Conservation (phyloP, 257 asterid species). For the Gentiana macrophylla region DNA sequence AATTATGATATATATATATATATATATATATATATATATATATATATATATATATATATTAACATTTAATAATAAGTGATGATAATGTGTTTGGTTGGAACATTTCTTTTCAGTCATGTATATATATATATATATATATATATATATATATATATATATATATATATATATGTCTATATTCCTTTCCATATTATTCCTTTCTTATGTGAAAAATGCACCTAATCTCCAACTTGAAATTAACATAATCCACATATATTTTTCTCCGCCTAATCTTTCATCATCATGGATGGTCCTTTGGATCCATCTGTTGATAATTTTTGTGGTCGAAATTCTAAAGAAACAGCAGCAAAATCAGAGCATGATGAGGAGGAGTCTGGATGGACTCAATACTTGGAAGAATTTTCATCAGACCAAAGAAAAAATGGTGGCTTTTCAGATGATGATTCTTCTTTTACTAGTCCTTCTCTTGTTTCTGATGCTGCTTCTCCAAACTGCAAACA, state of each 20-base stretch:
- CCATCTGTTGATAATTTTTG: slow-evolving; percentile 11
- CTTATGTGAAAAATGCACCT: background rate
- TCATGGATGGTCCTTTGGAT: slow-evolving; percentile 16
- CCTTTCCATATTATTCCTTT: no score
- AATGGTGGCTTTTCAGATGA: slow-evolving; percentile 2
- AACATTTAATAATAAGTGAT: no score
- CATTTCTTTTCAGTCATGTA: no score
- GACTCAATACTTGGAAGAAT: slow-evolving; percentile 29
- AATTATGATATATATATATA: no score
- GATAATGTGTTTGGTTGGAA: no score
- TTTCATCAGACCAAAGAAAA: slow-evolving; percentile 16
- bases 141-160: no score
- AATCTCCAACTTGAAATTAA: slow-evolving; percentile 1
- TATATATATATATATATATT: no score
- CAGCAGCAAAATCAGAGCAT: slow-evolving; percentile 1
- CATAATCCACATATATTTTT: slow-evolving; percentile 6
- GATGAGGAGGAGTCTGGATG: slow-evolving; percentile 42
- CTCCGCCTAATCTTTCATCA: slow-evolving; percentile 4
- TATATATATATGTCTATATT: no score
- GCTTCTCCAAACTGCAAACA: slow-evolving; percentile 16
- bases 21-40: no score
- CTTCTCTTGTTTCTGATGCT: slow-evolving; percentile 39
- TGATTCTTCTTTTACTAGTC: slow-evolving; percentile 11
- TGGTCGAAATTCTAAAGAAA: background rate
- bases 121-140: no score